phyloP scores from a whole-genome alignment of 1,284 basidiomycete species.

The Mycosarcoma mackinlayi region DNA sequence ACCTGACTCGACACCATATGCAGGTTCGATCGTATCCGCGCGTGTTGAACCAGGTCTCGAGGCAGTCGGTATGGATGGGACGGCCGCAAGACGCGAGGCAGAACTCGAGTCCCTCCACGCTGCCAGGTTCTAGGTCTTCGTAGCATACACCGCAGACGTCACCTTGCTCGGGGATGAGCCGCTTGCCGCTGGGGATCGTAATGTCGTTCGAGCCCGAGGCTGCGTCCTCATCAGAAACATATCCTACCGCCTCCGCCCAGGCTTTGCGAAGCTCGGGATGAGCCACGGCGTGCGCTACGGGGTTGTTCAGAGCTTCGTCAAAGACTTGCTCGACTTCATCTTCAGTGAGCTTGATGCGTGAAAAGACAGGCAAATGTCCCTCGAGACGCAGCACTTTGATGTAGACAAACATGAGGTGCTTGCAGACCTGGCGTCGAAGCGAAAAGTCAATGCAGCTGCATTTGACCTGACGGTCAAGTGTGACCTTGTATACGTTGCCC shows the following conservation, averaged over 20 bases:
- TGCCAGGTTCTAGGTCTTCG: slow-evolving; percentile 40
- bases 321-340: slow-evolving; percentile 24
- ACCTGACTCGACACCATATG: slow-evolving; percentile 45
- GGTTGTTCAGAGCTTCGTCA: slow-evolving; percentile 21
- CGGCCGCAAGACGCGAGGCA: slow-evolving; percentile 45
- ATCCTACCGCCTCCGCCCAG: slow-evolving; percentile 37
- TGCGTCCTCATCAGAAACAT: slow-evolving; percentile 5
- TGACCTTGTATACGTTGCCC: slow-evolving; percentile 45
- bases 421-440: slow-evolving; percentile 27
- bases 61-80: slow-evolving; percentile 43
- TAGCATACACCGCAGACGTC: slow-evolving; percentile 49
- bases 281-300: slow-evolving; percentile 31
- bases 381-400: slow-evolving; percentile 41
- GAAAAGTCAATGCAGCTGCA: slow-evolving; percentile 43
- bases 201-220: background rate
- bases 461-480: slow-evolving; percentile 8
- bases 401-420: slow-evolving; percentile 45
- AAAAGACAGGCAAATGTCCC: slow-evolving; percentile 26
- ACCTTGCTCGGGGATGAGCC: slow-evolving; percentile 33
- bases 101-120: slow-evolving; percentile 38
- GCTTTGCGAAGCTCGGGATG: slow-evolving; percentile 30
- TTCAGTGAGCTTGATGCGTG: slow-evolving; percentile 5
- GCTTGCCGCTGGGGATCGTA: slow-evolving; percentile 12
- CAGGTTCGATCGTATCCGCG: slow-evolving; percentile 26
- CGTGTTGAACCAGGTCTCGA: slow-evolving; percentile 37